Base-by-base conservation (phyloP, 192 early-diverging fungal genomes). In the Anaeromyces robustus region DNA sequence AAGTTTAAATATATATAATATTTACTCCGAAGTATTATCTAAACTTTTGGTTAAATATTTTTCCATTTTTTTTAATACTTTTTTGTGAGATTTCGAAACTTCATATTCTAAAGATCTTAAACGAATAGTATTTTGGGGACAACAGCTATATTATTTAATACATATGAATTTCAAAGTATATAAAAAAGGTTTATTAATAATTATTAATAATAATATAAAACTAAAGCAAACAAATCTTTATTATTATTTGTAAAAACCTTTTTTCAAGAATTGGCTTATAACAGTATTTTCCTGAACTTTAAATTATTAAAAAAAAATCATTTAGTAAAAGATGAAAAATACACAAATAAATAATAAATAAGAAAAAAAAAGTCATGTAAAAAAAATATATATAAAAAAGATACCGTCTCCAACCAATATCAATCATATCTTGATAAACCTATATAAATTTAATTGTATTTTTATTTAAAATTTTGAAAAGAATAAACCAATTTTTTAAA, bases 381-480 rank as follows among this genome's bases (percentile, higher is more conserved):
- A n/a, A n/a, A n/a, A n/a, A n/a, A n/a, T n/a, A n/a, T n/a, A n/a
- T n/a, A n/a, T n/a, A n/a, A n/a, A n/a, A n/a, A n/a, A n/a, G n/a
- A n/a, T 68, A 68, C 52, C 52, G 52, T 68, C 52, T 68, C 52
- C 52, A 68, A n/a, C 52, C 52, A 22, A 68, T 68, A 68, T 68
- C 52, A n/a, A 68, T 68, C 52, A 68, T 68, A n/a, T 68, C 52
- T n/a, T 68, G 52, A 68, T 68, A 68, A n/a, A 68, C 11, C 52
- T 68, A 68, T 14, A 39, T 39, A 1, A 39, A 39, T 14, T 39
- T 39, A 93, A 79, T 92, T 94, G 88, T 95, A 95, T 12, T 92
- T 78, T 79, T 94, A 94, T 26, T 88, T 77, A 2, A 93, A 93
- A 52, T 89, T 90, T n/a, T n/a, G n/a, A n/a, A n/a, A n/a, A n/a